A percentile compares a stretch with the other conserved stretches of the same genome.
These are phyloP conservation scores for Clavispora asparagi DNA, from an alignment of 805 yeast genomes.

Conservation along the genomic window DNA sequence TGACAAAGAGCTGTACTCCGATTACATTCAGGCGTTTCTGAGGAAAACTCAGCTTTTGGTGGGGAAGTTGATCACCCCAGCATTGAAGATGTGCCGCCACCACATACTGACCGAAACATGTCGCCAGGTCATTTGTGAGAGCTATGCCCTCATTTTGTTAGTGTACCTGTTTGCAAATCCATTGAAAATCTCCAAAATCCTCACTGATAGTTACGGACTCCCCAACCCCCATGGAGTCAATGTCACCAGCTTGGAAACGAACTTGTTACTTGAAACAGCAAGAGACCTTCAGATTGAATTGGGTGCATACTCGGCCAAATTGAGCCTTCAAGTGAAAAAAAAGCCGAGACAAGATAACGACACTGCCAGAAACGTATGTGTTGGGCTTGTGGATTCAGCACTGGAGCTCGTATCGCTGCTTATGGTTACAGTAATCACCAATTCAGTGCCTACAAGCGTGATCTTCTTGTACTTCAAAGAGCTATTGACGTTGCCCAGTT, in stretches of 20 bases:
- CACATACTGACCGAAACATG: constrained; percentile 5
- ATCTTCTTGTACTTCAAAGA: constrained; percentile 31
- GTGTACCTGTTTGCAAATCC: constrained; percentile 12
- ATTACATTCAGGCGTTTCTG: constrained; percentile 9
- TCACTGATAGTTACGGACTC: constrained; percentile 4
- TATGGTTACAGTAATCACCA: constrained; percentile 10
- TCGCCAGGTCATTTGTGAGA: constrained; percentile 8
- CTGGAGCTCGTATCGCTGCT: constrained; percentile 8
- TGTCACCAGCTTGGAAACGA: constrained; percentile 5
- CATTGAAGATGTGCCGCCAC: constrained; percentile 5
- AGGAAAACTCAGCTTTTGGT: constrained; percentile 7
- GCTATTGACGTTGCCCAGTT: constrained; percentile 9
- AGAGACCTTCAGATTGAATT: constrained; percentile 3
- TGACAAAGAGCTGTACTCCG: constrained; percentile 8
- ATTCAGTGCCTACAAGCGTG: constrained; percentile 12
- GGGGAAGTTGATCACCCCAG: constrained; percentile 8
- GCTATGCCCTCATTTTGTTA: constrained; percentile 7
- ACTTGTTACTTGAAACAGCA: constrained; percentile 1
- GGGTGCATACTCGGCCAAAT: background rate
- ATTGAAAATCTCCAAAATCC: constrained; percentile 5
- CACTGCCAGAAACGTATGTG: constrained; percentile 8
- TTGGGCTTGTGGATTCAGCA: constrained; percentile 4
- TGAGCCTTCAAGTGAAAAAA: background rate
- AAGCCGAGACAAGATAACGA: constrained; percentile 1
- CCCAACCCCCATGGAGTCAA: background rate